Base-by-base conservation (phyloP, 805 yeast genomes). In the Grigorovia yakushimaensis region DNA sequence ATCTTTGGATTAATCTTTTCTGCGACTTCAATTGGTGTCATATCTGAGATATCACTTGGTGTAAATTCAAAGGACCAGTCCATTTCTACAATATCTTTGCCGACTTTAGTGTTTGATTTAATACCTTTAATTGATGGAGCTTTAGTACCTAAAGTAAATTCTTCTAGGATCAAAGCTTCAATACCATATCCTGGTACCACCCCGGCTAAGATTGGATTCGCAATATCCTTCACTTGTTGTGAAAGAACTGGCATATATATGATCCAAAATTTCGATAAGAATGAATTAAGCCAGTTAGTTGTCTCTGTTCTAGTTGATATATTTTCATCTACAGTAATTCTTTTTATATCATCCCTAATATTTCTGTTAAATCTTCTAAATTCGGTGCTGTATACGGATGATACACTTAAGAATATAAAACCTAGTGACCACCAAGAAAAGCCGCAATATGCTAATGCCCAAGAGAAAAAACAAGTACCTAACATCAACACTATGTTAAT, bases 221-320 rank as follows among this genome's bases (percentile, higher is more conserved):
- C 84, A 57, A 75, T 77, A 43, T 74, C 76, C 63, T 79, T 73
- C 21, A 85, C 94, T 66, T 78, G 80, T 54, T 83, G 87, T 6
- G 88, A 81, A 44, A 85, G 69, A 0, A 85, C 88, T 30, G 93
- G 91, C 95, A 85, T 85, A 58, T 85, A 85, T 51, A 85, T 83
- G 48, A 84, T 85, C 95, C 95, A 85, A 59, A 85, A 84, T 65
- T 85, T 85, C 41, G 81, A 81, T 61, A 85, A 65, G 58, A 85
- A 84, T 21, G 81, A 76, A 58, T 85, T 85, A 57, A 85, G 63
- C 95, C 95, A 85, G 50, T 81, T 78, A 78, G 85, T 83, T 8
- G 89, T 80, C 66, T 85, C 95, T 47, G 73, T 61, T 55, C 73
- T 76, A 43, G 76, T 73, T 49, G 80, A 85, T 51, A 85, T 67